Conservation (phyloP, 2,329 filamentous ascomycete species). For the Zarea fungicola region DNA sequence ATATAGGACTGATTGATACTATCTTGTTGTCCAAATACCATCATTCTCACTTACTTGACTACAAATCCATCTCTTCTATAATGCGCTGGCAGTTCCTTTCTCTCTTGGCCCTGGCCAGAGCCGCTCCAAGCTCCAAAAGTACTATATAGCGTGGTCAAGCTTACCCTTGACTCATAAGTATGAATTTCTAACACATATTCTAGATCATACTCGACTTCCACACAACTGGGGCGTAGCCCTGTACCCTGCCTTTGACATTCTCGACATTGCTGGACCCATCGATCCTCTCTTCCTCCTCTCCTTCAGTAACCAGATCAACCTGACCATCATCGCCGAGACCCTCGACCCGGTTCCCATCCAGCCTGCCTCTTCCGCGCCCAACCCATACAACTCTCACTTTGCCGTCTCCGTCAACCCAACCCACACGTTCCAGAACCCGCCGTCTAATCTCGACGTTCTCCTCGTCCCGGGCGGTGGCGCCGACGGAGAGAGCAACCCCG, state of each 20-base stretch:
- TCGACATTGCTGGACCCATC: conserved; percentile 24
- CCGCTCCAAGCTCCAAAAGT: too few species aligned
- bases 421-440: conserved; percentile 46
- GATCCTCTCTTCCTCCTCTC: conserved; percentile 14
- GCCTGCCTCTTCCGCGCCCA: background rate
- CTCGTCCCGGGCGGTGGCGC: conserved; percentile 62
- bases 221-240: conserved; percentile 22
- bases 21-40: too few species aligned
- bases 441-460: conserved; percentile 43
- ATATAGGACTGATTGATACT: too few species aligned
- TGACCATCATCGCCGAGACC: conserved; percentile 16
- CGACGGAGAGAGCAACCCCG: conserved; percentile 34
- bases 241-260: conserved; percentile 23
- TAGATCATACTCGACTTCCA: too few species aligned
- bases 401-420: conserved; percentile 31
- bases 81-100: too few species aligned
- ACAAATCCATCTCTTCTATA: too few species aligned
- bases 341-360: conserved; percentile 13
- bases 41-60: too few species aligned
- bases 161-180: too few species aligned
- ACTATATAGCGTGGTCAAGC: too few species aligned
- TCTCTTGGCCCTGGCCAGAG: too few species aligned
- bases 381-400: background rate
- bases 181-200: too few species aligned
- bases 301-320: conserved; percentile 13